Percentiles rank a stretch among this genome's conserved stretches.
Conservation (phyloP, 257 asterid genomes). For the Nicotiana tabacum region DNA sequence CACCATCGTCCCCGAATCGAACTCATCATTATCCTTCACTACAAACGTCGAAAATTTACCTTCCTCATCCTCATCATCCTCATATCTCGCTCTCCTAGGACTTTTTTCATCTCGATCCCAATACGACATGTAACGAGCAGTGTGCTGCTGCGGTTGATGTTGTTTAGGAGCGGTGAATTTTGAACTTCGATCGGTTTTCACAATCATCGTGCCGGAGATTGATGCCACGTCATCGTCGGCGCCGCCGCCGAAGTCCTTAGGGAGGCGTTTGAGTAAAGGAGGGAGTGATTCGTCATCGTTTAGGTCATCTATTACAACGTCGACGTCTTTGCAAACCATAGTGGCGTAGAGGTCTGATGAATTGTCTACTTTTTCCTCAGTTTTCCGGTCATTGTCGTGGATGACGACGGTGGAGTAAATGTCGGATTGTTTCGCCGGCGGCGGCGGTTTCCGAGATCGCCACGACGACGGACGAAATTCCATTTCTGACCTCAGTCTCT, state of each 20-base stretch:
- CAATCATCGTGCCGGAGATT: conserved; percentile 78
- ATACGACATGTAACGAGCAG: conserved; percentile 17
- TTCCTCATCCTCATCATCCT: conserved; percentile 23
- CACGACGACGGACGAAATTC: conserved; percentile 56
- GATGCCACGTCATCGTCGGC: conserved; percentile 47
- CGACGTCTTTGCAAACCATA: conserved; percentile 56
- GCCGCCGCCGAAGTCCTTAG: conserved; percentile 85
- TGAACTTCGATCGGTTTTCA: conserved; percentile 44
- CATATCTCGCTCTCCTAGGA: conserved; percentile 12
- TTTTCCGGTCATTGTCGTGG: conserved; percentile 30
- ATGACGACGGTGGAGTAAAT: conserved; percentile 54
- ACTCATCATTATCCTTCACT: conserved; percentile 49
- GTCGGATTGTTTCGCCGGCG: conserved; percentile 50
- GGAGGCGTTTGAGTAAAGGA: conserved; percentile 74
- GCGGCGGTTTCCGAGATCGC: conserved; percentile 56
- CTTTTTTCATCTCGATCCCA: conserved; percentile 37
- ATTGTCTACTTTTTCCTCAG: conserved; percentile 18
- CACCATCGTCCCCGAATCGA: conserved; percentile 66
- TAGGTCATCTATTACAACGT: conserved; percentile 16
- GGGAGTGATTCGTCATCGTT: conserved; percentile 82
- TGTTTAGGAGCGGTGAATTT: background rate
- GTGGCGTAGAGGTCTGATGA: conserved; percentile 49
- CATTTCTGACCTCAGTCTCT: conserved; percentile 26
- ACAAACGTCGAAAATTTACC: conserved; percentile 84
- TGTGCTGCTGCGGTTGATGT: background rate